Percentiles rank a stretch among this genome's conserved stretches.
Evolutionary conservation across 306 rosid species (phyloP).

Genomic region (Rosa multiflora): DNA sequence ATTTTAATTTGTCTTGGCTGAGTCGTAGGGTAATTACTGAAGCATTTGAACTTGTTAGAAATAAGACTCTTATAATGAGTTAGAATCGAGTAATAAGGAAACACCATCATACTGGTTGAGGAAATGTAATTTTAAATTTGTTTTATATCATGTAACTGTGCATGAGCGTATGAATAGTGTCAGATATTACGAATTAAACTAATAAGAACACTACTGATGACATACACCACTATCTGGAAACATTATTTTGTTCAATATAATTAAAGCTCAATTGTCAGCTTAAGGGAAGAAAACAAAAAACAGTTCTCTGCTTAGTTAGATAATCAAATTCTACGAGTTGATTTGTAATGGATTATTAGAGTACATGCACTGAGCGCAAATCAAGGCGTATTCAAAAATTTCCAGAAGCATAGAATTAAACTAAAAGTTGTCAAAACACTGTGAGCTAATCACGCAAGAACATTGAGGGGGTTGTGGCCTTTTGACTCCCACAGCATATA

Average conservation of each 20-base stretch:
- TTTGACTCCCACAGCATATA: neutral
- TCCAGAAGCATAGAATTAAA: neutral
- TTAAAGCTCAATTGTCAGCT: neutral
- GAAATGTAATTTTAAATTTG: too few relatives aligned
- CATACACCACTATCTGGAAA: neutral
- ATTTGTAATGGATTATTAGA: neutral
- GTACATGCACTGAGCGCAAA: slow-evolving; percentile 33
- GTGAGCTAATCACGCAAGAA: slow-evolving; percentile 1
- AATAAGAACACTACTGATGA: neutral
- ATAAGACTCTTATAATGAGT: neutral
- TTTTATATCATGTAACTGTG: too few relatives aligned
- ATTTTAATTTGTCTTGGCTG: neutral
- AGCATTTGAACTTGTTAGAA: too few relatives aligned
- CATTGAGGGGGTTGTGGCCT: neutral
- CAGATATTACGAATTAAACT: neutral
- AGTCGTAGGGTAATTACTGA: too few relatives aligned
- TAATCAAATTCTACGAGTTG: neutral
- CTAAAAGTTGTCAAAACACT: neutral
- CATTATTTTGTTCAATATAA: neutral
- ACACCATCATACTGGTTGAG: neutral
- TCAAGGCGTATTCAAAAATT: slow-evolving; percentile 26
- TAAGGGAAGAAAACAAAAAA: neutral
- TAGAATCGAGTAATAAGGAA: neutral
- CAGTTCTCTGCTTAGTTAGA: neutral
- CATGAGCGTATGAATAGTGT: too few relatives aligned